Evolutionary conservation across 345 rosid genomes (phyloP).

Genomic region (Litchi chinensis): DNA sequence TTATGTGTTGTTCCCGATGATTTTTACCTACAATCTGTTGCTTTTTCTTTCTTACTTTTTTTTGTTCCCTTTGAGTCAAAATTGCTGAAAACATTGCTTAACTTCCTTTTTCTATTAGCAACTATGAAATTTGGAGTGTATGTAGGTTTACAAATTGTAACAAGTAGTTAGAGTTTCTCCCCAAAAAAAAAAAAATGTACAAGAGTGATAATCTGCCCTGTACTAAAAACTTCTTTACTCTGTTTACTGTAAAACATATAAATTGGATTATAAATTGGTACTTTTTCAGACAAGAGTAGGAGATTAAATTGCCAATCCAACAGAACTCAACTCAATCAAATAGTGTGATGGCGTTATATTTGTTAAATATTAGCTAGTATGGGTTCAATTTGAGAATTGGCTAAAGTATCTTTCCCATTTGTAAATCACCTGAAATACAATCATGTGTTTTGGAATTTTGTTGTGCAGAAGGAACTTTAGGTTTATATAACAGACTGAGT

Average conservation of each 20-base stretch:
- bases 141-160: not conserved
- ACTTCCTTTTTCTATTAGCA: not conserved
- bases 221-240: not conserved
- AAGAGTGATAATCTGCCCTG: not conserved
- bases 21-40: not conserved
- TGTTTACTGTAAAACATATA: not conserved
- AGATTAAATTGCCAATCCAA: not conserved
- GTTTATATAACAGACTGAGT: not conserved
- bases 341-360: not conserved
- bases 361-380: not conserved
- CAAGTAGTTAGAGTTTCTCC: not conserved
- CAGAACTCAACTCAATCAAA: not conserved
- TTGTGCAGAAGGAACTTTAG: not conserved
- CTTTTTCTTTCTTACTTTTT: not conserved
- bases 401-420: not conserved
- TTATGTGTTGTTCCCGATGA: not conserved
- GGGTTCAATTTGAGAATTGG: not conserved
- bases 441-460: not conserved
- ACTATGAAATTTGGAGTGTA: not conserved
- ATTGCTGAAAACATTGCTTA: not conserved
- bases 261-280: not conserved
- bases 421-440: not conserved
- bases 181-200: not conserved
- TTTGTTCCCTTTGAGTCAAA: not conserved
- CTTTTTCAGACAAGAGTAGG: not conserved